Percentiles rank a stretch among this genome's conserved stretches.
phyloP scores from a whole-genome alignment of 169 alveolate genomes.

The Plasmodium inui region DNA sequence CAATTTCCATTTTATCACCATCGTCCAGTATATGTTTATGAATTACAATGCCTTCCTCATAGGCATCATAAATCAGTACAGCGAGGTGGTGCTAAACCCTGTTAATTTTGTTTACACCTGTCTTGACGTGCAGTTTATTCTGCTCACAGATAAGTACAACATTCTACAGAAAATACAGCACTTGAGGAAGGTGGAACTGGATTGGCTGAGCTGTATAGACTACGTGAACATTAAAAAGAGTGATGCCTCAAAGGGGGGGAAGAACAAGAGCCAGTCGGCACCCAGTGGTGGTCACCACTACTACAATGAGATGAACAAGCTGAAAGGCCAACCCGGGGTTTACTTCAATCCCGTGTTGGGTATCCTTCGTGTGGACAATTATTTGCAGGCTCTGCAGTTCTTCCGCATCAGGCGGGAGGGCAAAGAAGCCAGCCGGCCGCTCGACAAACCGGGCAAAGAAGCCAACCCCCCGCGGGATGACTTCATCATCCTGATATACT shows the following conservation, averaged over 20 bases:
- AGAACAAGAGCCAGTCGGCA: not conserved
- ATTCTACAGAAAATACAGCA: slow-evolving; percentile 27
- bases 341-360: slow-evolving; percentile 63
- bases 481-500: slow-evolving; percentile 38
- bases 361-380: slow-evolving; percentile 62
- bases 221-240: slow-evolving; percentile 16
- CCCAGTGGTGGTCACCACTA: not conserved
- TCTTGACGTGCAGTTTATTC: slow-evolving; percentile 14
- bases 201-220: slow-evolving; percentile 47
- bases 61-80: slow-evolving; percentile 56
- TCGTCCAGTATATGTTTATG: slow-evolving; percentile 65
- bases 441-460: not conserved
- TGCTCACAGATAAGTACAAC: slow-evolving; percentile 46
- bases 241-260: not conserved
- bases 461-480: not conserved
- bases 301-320: slow-evolving; percentile 20
- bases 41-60: slow-evolving; percentile 64
- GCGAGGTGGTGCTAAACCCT: slow-evolving; percentile 55
- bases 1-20: slow-evolving; percentile 51
- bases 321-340: not conserved
- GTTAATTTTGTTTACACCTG: slow-evolving; percentile 29
- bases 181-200: slow-evolving; percentile 28
- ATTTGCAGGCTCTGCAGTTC: slow-evolving; percentile 34
- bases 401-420: slow-evolving; percentile 15
- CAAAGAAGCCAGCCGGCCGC: not conserved